Evolutionary conservation across 2,329 filamentous ascomycete species (phyloP).

Genomic region (Colletotrichum nymphaeae): DNA sequence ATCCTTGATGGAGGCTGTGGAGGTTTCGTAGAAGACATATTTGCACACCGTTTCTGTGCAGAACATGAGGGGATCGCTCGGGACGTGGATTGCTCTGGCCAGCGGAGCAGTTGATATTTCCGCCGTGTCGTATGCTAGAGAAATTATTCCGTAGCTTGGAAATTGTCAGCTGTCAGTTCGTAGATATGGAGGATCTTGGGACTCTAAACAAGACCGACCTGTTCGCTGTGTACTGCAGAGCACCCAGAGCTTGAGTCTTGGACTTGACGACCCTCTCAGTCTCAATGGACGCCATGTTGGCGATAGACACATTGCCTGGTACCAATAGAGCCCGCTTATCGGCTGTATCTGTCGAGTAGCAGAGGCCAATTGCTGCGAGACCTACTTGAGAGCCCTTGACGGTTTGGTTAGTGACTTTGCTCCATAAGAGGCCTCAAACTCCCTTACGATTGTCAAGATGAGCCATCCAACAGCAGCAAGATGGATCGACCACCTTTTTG

Average conservation of each 20-base stretch:
- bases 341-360: conserved; percentile 54
- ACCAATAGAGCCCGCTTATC: conserved; percentile 45
- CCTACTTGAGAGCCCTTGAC: conserved; percentile 53
- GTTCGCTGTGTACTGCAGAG: conserved; percentile 56
- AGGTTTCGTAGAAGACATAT: conserved; percentile 52
- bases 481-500: conserved; percentile 42
- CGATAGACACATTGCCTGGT: conserved; percentile 48
- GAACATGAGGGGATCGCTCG: conserved; percentile 42
- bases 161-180: not conserved
- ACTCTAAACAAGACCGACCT: conserved; percentile 40
- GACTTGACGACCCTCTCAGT: conserved; percentile 43
- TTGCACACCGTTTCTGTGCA: conserved; percentile 38
- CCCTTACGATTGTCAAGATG: conserved; percentile 45
- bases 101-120: conserved; percentile 37
- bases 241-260: conserved; percentile 37
- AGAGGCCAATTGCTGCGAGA: conserved; percentile 54
- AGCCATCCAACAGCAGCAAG: conserved; percentile 44
- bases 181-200: too few relatives aligned
- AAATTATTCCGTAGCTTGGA: conserved; percentile 52
- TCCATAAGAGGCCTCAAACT: not conserved
- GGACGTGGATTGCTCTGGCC: conserved; percentile 45
- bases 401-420: not conserved
- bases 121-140: conserved; percentile 43
- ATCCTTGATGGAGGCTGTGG: conserved; percentile 17
- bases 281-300: conserved; percentile 50